Evolutionary conservation across 2,329 filamentous ascomycete genomes (phyloP), one percentile per base, ranked within the genome.

Genomic region (Fusarium sp.): DNA sequence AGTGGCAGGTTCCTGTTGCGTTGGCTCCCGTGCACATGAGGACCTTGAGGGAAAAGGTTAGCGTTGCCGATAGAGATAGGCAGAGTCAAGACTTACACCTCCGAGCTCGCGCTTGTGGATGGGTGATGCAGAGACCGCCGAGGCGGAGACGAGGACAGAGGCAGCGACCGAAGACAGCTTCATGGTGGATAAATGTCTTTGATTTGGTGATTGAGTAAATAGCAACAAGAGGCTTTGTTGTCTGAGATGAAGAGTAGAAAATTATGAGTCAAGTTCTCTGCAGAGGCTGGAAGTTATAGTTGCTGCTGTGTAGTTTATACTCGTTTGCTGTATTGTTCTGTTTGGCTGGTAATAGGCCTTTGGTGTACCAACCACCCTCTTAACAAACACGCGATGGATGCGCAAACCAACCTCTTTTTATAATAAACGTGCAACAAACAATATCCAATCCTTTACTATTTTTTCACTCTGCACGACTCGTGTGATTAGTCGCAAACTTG

Each of bases 1-100:
- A 81, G 56, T 78, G 74, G 81, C 88, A 90, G 11, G 76, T 73
- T 37, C 87, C 87, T 2, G 87, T 88, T 23, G 84, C 84, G 76
- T 88, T 86, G 77, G 83, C 81, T 30, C 87, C 87, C 32, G 83
- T 87, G 82, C 88, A 89, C 63, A 88, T 80, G 68, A 88, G 83
- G 71, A 89, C 69, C 87, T 89, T 30, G 27, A 30, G 27, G 27
- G 27, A 30, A 30, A 11, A 30, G 37, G 59, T 70, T 56, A 76
- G 66, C 50, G 43, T 25, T 39, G 27, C 34, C 23, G 25, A 54
- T 20, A 30, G 4, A 16, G 23, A 62, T 23, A 18, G 59, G 20
- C 18, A 6, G 18, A 10, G 7, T 16, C 18, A 37, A 23, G 52
- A 85, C 87, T 77, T 85, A 88, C 87, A 77, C 86, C 87, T 65